Percentiles rank a stretch among this genome's conserved stretches.
Evolutionary conservation across 805 yeast species (phyloP).

Genomic region (Torulaspora quercuum): DNA sequence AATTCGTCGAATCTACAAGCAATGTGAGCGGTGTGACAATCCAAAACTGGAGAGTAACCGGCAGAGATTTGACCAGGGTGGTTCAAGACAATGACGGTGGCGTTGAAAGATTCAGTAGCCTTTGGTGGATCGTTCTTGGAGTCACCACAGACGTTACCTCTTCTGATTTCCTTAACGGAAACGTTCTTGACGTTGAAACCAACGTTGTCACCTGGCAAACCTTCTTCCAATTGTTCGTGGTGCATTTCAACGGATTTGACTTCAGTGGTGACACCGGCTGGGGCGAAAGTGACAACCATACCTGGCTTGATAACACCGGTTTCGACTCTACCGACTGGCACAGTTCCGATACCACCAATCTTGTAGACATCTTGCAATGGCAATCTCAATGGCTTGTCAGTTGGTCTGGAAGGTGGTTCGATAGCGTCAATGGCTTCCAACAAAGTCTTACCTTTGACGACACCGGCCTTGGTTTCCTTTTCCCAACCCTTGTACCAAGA

Average conservation of each 20-base stretch:
- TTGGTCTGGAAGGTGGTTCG: slow-evolving; percentile 77
- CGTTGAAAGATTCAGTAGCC: slow-evolving; percentile 75
- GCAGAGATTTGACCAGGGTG: slow-evolving; percentile 90
- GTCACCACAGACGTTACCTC: slow-evolving; percentile 93
- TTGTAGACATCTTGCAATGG: slow-evolving; percentile 90
- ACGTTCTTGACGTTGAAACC: slow-evolving; percentile 90
- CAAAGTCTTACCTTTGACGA: slow-evolving; percentile 72
- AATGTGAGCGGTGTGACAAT: slow-evolving; percentile 91
- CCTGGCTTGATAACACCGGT: slow-evolving; percentile 90
- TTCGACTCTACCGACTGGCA: slow-evolving; percentile 92
- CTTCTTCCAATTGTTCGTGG: slow-evolving; percentile 75
- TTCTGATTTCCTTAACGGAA: slow-evolving; percentile 82
- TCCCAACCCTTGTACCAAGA: slow-evolving; percentile 88
- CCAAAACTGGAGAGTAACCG: slow-evolving; percentile 89
- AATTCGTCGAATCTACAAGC: slow-evolving; percentile 83
- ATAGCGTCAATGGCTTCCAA: slow-evolving; percentile 82
- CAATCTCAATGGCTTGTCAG: slow-evolving; percentile 83
- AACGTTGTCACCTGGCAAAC: slow-evolving; percentile 88
- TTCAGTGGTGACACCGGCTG: slow-evolving; percentile 86
- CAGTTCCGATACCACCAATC: slow-evolving; percentile 90
- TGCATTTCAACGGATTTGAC: slow-evolving; percentile 89
- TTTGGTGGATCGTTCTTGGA: slow-evolving; percentile 84
- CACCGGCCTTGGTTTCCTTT: slow-evolving; percentile 72
- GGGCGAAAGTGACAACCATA: slow-evolving; percentile 85
- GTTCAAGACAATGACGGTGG: slow-evolving; percentile 84